phyloP scores from a whole-genome alignment of 202 grass and related monocot species.

The Elaeis oleifera region DNA sequence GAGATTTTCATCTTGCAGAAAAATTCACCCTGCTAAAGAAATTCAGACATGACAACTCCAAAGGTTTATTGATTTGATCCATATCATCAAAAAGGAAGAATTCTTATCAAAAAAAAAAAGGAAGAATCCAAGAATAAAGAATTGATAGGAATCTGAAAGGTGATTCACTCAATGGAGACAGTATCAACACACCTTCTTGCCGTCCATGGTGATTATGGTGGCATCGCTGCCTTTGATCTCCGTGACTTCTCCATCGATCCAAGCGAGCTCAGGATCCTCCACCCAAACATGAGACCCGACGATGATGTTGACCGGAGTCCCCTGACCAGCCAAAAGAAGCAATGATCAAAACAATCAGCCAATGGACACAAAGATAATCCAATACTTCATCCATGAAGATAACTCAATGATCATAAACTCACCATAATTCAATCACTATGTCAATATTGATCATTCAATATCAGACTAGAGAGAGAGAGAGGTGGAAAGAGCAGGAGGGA shows the following conservation, averaged over 20 bases:
- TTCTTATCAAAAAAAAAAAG: no score
- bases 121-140: no score
- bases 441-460: slow-evolving; percentile 8
- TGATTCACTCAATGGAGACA: background rate
- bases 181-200: slow-evolving; percentile 41
- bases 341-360: slow-evolving; percentile 5
- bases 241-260: slow-evolving; percentile 76
- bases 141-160: background rate
- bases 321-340: slow-evolving; percentile 28
- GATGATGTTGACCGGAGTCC: slow-evolving; percentile 84
- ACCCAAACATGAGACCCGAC: slow-evolving; percentile 85
- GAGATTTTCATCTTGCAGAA: no score
- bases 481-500: background rate
- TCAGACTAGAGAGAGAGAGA: background rate
- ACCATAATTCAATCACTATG: background rate
- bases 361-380: background rate
- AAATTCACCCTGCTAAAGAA: no score
- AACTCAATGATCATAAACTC: background rate
- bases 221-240: slow-evolving; percentile 56
- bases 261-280: slow-evolving; percentile 57
- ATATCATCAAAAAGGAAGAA: no score
- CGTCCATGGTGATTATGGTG: slow-evolving; percentile 49
- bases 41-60: no score
- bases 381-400: background rate
- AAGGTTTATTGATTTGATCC: no score